Evolutionary conservation across 139 green algal genomes (phyloP).

Genomic region (Protoeuglena noctilucae): DNA sequence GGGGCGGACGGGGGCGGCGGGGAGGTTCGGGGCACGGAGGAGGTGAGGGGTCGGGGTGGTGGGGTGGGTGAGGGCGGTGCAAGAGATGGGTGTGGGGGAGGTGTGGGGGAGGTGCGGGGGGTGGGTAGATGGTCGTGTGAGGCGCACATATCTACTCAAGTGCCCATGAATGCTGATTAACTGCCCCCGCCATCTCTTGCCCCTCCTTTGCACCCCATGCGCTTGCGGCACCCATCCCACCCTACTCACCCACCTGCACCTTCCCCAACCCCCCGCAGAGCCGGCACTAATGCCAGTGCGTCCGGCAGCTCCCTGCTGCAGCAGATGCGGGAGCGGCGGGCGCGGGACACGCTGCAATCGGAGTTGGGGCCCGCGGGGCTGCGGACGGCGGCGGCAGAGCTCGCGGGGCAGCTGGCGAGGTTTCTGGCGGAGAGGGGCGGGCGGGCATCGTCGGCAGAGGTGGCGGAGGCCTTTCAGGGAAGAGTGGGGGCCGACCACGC

Average conservation of each 20-base stretch:
- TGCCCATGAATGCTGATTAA: not conserved
- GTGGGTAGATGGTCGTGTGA: no score
- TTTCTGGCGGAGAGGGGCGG: conserved; percentile 31
- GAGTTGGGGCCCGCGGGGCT: not conserved
- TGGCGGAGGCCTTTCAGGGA: conserved; percentile 39
- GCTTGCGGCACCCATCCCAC: no score
- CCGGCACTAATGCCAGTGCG: not conserved
- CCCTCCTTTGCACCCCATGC: conserved; percentile 24
- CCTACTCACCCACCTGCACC: no score
- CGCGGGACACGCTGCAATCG: not conserved
- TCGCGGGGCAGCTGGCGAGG: conserved; percentile 26
- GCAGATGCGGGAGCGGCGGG: conserved; percentile 12
- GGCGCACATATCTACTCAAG: not conserved
- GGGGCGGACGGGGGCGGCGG: conserved; percentile 43
- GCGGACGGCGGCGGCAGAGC: not conserved
- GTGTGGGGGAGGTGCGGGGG: no score
- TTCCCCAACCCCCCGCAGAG: conserved; percentile 8
- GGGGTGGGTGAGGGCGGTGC: not conserved
- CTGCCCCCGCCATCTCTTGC: not conserved
- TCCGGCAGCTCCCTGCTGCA: conserved; percentile 9
- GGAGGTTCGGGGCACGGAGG: conserved; percentile 14
- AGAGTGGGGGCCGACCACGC: conserved; percentile 19
- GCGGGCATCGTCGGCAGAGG: conserved; percentile 20
- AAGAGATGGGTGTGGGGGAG: no score
- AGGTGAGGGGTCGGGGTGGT: not conserved